Percentiles rank a stretch among this genome's conserved stretches.
Conservation (phyloP, 2,329 filamentous ascomycete species). For the Phoma sp. region DNA sequence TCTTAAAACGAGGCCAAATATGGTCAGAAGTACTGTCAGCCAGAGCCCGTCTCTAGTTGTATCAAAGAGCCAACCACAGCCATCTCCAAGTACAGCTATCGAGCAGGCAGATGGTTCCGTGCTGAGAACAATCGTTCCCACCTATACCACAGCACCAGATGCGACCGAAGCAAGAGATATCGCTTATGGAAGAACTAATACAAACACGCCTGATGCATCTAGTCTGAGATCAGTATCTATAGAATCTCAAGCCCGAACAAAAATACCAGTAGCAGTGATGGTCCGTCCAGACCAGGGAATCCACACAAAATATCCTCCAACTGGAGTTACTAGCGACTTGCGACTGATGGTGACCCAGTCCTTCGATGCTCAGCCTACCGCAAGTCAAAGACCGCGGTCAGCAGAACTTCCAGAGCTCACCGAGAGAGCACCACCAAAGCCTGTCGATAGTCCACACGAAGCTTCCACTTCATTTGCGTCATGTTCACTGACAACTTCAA, state of each 20-base stretch:
- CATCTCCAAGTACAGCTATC: too few relatives aligned
- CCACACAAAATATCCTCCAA: too few relatives aligned
- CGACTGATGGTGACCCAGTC: too few relatives aligned
- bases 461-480: too few relatives aligned
- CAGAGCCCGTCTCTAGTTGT: not conserved
- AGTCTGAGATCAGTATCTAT: not conserved
- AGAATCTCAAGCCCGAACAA: too few relatives aligned
- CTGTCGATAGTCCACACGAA: not conserved
- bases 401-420: not conserved
- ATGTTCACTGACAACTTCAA: too few relatives aligned
- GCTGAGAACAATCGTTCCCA: too few relatives aligned
- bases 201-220: not conserved
- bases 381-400: not conserved
- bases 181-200: not conserved
- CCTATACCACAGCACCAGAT: too few relatives aligned
- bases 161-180: not conserved
- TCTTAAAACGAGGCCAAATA: not conserved
- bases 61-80: not conserved
- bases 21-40: not conserved
- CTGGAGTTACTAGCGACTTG: not conserved
- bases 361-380: not conserved
- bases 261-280: conserved; percentile 6
- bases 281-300: not conserved
- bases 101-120: too few relatives aligned
- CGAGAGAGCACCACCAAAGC: not conserved